A percentile compares a stretch with the other conserved stretches of the same genome.
phyloP scores from a whole-genome alignment of 257 asterid species.

The Marsdenia floribunda region DNA sequence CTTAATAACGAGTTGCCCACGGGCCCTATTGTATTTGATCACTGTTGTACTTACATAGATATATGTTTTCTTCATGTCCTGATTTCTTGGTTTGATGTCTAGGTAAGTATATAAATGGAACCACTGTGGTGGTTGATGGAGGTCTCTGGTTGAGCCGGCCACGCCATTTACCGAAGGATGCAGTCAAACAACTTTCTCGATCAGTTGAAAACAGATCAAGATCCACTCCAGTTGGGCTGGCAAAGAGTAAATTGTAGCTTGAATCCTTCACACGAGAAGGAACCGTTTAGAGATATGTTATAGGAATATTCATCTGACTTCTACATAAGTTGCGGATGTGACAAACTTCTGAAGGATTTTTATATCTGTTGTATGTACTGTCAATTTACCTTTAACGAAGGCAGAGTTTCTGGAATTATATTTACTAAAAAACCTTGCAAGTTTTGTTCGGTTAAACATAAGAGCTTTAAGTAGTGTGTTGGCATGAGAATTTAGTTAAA shows the following conservation, averaged over 20 bases:
- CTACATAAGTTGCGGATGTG: too few relatives aligned
- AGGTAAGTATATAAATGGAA: conserved; percentile 79
- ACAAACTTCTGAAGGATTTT: neutral
- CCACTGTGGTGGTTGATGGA: conserved; percentile 60
- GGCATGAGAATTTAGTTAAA: too few relatives aligned
- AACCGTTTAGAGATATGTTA: neutral
- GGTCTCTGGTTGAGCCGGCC: conserved; percentile 79
- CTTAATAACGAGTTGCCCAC: neutral
- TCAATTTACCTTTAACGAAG: too few relatives aligned
- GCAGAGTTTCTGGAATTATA: too few relatives aligned
- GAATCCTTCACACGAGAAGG: neutral
- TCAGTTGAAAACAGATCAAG: conserved; percentile 67
- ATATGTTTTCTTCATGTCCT: neutral
- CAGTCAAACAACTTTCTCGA: conserved; percentile 58
- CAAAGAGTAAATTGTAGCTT: conserved; percentile 59
- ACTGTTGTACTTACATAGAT: neutral
- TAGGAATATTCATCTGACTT: neutral
- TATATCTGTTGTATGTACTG: neutral
- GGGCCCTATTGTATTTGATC: neutral
- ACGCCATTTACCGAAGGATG: conserved; percentile 57
- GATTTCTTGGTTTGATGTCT: conserved; percentile 11
- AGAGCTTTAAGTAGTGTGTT: too few relatives aligned
- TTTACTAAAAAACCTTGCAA: too few relatives aligned
- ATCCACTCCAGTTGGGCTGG: conserved; percentile 51
- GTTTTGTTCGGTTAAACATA: too few relatives aligned